Conservation (phyloP, 305 asterid species). For the Lippia alba region DNA sequence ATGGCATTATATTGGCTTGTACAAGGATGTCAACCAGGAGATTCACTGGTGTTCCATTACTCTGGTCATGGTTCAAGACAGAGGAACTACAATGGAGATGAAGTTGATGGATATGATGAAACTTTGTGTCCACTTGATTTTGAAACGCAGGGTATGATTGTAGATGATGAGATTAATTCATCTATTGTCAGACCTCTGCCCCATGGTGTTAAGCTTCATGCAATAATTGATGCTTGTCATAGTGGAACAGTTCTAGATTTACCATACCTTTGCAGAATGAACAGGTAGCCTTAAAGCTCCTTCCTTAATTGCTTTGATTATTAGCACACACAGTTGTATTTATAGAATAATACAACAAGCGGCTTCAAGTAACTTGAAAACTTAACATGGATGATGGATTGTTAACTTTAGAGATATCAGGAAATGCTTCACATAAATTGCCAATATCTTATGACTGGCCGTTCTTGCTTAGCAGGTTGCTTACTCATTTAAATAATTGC, state of each 20-base stretch:
- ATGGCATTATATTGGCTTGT: slow-evolving; percentile 93
- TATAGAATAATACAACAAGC: slow-evolving; percentile 10
- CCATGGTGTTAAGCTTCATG: slow-evolving; percentile 83
- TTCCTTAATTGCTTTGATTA: slow-evolving; percentile 13
- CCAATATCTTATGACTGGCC: too few species aligned
- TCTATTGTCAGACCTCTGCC: slow-evolving; percentile 85
- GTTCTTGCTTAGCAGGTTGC: too few species aligned
- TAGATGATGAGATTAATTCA: slow-evolving; percentile 92
- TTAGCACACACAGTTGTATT: slow-evolving; percentile 14
- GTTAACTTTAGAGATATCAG: background rate
- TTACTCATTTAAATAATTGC: too few species aligned
- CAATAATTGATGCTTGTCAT: slow-evolving; percentile 91
- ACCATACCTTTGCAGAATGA: slow-evolving; percentile 89
- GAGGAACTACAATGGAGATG: slow-evolving; percentile 88
- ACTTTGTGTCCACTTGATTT: slow-evolving; percentile 94
- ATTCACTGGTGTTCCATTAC: slow-evolving; percentile 83
- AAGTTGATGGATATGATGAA: slow-evolving; percentile 95
- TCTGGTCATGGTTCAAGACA: slow-evolving; percentile 96
- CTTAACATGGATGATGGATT: background rate
- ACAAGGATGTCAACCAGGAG: slow-evolving; percentile 94
- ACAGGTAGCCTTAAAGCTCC: slow-evolving; percentile 53
- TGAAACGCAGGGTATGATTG: slow-evolving; percentile 95
- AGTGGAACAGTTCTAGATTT: slow-evolving; percentile 95
- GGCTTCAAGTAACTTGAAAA: slow-evolving; percentile 6
- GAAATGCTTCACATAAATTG: too few species aligned